Conservation (phyloP, 345 rosid species). For the Laguncularia racemosa region DNA sequence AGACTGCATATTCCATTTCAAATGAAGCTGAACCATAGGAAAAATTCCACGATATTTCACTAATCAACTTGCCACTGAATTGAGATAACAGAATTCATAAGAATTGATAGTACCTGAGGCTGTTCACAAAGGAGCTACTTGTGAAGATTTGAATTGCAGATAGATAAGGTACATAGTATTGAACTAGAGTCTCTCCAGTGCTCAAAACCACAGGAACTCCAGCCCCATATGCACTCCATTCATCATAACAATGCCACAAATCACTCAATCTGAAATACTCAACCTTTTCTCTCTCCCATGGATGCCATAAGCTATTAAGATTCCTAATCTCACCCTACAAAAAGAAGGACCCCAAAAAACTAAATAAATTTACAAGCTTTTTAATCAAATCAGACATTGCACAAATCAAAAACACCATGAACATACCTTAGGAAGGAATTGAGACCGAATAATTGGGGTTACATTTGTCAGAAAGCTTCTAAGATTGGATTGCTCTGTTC, state of each 20-base stretch:
- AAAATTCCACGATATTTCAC: too few species aligned
- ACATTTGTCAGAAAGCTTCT: conserved; percentile 76
- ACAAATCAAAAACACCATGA: background rate
- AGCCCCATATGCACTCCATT: conserved; percentile 99
- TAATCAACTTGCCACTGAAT: too few species aligned
- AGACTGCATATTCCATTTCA: too few species aligned
- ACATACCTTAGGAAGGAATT: conserved; percentile 74
- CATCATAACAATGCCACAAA: conserved; percentile 86
- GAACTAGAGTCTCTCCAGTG: conserved; percentile 77
- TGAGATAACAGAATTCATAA: too few species aligned
- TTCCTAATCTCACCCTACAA: conserved; percentile 77
- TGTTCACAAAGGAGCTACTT: conserved; percentile 58
- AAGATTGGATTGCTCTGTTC: conserved; percentile 76
- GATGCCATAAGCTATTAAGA: conserved; percentile 85
- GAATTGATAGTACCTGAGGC: conserved; percentile 40
- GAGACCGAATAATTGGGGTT: conserved; percentile 74
- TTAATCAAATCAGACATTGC: too few species aligned
- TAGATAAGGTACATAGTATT: conserved; percentile 94
- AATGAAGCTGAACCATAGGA: too few species aligned
- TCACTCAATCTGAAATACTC: conserved; percentile 79
- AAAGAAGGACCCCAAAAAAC: background rate
- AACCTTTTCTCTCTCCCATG: conserved; percentile 82
- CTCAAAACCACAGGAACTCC: conserved; percentile 72
- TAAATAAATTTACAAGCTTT: too few species aligned
- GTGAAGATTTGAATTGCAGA: conserved; percentile 95